Evolutionary conservation across 1,284 basidiomycete genomes (phyloP), one percentile per base, ranked within the genome.

Genomic region (Polyporus tsugae): DNA sequence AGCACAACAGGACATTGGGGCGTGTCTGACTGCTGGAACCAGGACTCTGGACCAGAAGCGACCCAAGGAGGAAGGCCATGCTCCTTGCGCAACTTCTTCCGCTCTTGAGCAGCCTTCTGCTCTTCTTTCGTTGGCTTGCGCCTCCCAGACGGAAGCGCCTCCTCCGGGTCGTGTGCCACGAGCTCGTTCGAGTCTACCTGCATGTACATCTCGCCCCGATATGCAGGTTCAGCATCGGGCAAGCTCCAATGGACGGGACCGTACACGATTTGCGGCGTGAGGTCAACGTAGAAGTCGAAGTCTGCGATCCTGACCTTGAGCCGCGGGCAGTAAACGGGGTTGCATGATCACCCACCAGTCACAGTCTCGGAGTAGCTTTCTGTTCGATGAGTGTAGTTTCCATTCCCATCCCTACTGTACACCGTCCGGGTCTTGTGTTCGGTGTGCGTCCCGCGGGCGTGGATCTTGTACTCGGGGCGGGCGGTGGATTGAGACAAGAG

Each of bases 221-320:
- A 80, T 0, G 80, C 78, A 6, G 80, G 78, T 60, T 80, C 76
- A 15, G 77, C 74, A 60, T 82, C 80, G 1, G 79, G 77, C 1
- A 80, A 67, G 33, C 77, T 78, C 78, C 79, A 82, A 59, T 80
- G 77, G 4, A 78, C 70, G 0, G 80, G 77, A 0, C 73, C 75
- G 38, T 73, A 62, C 17, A 74, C 70, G 65, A 80, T 75, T 66
- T 78, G 71, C 17, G 69, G 74, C 35, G 74, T 76, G 6, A 88
- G 72, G 71, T 90, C 86, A 75, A 92, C 85, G 70, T 78, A 82
- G 74, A 92, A 92, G 74, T 90, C 85, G 72, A 93, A 92, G 75
- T 92, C 90, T 76, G 46, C 7, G 10, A 9, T 13, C 10, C 25
- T 3, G 35, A 35, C 13, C n/a, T 39, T 38, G 15, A 38, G 55